A percentile compares a stretch with the other conserved stretches of the same genome.
Conservation (phyloP, 352 stramenopile genomes). For the Pythium phragmitis region DNA sequence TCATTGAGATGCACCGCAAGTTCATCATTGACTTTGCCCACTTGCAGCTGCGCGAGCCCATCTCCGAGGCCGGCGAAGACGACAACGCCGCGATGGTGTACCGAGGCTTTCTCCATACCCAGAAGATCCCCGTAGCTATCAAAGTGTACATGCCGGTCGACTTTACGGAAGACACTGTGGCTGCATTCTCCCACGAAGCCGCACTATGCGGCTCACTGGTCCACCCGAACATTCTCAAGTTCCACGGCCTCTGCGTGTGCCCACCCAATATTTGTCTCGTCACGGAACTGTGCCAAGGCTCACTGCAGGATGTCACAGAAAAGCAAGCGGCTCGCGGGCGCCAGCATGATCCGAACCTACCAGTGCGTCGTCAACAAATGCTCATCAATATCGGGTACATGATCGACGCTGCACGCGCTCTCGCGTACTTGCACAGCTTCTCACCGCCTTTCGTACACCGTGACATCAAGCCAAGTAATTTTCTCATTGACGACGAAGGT, state of each 20-base stretch:
- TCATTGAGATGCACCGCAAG: conserved; percentile 37
- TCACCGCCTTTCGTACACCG: conserved; percentile 50
- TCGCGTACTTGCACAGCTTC: conserved; percentile 55
- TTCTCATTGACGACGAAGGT: conserved; percentile 41
- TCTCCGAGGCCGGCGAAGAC: conserved; percentile 28
- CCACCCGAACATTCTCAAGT: conserved; percentile 49
- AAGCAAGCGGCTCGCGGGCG: neutral
- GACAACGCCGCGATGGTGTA: conserved; percentile 37
- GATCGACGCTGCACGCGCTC: conserved; percentile 40
- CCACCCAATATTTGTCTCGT: conserved; percentile 53
- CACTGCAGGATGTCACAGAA: conserved; percentile 28
- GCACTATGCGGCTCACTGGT: conserved; percentile 37
- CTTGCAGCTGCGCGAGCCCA: conserved; percentile 41
- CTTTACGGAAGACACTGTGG: conserved; percentile 39
- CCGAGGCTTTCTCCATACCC: conserved; percentile 33
- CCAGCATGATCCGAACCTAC: neutral
- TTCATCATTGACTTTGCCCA: conserved; percentile 75
- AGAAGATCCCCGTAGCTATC: conserved; percentile 38
- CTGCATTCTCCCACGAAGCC: conserved; percentile 45
- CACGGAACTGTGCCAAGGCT: conserved; percentile 47
- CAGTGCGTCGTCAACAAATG: conserved; percentile 26
- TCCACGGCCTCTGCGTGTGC: conserved; percentile 53
- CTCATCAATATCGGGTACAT: conserved; percentile 40
- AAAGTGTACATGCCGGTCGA: conserved; percentile 54
- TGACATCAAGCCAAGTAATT: conserved; percentile 65